Percentiles rank a stretch among this genome's conserved stretches.
Evolutionary conservation across 805 yeast genomes (phyloP).

Genomic region (Hanseniaspora guilliermondii): DNA sequence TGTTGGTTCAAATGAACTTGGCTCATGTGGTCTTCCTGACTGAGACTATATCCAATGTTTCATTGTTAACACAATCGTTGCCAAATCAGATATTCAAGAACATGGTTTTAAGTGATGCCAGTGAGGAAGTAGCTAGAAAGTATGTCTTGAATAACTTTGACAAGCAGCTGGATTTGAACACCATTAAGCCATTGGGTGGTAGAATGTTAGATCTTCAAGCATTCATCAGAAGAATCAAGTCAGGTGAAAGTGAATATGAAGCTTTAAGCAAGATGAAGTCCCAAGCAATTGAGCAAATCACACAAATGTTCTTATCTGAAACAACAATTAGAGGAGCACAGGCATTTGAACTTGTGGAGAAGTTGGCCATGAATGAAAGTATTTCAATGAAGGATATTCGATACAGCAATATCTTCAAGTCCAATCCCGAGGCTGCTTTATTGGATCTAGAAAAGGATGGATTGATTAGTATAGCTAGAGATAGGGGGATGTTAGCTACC

Average conservation of each 20-base stretch:
- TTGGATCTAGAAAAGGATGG: conserved; percentile 69
- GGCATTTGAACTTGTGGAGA: conserved; percentile 72
- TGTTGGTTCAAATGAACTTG: conserved; percentile 56
- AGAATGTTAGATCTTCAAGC: conserved; percentile 88
- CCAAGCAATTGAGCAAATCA: conserved; percentile 78
- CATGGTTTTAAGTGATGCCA: conserved; percentile 69
- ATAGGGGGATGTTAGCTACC: conserved; percentile 57
- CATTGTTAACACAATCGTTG: conserved; percentile 52
- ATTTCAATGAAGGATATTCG: conserved; percentile 42
- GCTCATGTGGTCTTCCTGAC: conserved; percentile 88
- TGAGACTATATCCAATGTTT: conserved; percentile 68
- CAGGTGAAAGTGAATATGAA: conserved; percentile 71
- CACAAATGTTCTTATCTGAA: conserved; percentile 57
- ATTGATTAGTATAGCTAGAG: conserved; percentile 55
- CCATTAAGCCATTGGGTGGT: conserved; percentile 77
- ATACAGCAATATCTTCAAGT: conserved; percentile 47
- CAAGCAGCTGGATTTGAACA: conserved; percentile 23
- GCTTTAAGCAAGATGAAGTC: conserved; percentile 70
- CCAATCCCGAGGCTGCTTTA: conserved; percentile 43
- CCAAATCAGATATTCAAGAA: conserved; percentile 81
- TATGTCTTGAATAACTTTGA: conserved; percentile 51
- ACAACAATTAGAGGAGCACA: conserved; percentile 58
- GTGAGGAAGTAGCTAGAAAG: conserved; percentile 50
- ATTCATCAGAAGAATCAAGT: conserved; percentile 70
- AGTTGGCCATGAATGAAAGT: conserved; percentile 39